Conservation (phyloP, 345 rosid genomes). For the Moricandia moricandioides region DNA sequence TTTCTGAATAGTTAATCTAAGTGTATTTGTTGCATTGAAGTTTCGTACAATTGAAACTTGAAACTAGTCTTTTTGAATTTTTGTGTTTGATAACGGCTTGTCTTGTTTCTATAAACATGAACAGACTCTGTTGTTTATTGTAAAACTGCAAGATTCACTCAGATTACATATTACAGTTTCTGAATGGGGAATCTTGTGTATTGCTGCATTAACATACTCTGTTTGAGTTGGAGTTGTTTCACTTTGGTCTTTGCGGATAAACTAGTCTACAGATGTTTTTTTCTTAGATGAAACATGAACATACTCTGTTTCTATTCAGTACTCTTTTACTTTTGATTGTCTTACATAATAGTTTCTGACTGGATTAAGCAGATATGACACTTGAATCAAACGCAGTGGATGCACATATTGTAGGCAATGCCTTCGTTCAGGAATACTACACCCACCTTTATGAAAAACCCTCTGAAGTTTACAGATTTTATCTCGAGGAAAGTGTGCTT, state of each 20-base stretch:
- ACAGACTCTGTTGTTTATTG: no score
- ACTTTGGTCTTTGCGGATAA: background rate
- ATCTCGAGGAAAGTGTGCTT: constrained; percentile 53
- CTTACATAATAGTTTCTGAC: background rate
- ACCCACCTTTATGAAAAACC: constrained; percentile 45
- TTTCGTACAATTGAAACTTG: background rate
- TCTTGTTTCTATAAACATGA: no score
- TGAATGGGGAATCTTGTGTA: no score
- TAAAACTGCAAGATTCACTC: no score
- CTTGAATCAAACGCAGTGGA: constrained; percentile 36
- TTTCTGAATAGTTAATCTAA: background rate
- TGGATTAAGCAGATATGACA: constrained; percentile 48
- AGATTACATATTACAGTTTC: no score
- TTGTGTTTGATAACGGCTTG: no score
- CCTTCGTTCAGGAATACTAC: constrained; percentile 61
- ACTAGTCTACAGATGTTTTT: no score
- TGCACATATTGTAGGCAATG: constrained; percentile 53
- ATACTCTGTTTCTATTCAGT: background rate
- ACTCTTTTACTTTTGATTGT: background rate
- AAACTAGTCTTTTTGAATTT: no score
- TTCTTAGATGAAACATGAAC: no score
- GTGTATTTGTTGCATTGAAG: background rate
- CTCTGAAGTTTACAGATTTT: constrained; percentile 47
- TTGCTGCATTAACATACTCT: no score
- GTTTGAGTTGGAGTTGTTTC: background rate